Evolutionary conservation across 2,329 filamentous ascomycete species (phyloP).

Genomic region (Neurospora crassa): DNA sequence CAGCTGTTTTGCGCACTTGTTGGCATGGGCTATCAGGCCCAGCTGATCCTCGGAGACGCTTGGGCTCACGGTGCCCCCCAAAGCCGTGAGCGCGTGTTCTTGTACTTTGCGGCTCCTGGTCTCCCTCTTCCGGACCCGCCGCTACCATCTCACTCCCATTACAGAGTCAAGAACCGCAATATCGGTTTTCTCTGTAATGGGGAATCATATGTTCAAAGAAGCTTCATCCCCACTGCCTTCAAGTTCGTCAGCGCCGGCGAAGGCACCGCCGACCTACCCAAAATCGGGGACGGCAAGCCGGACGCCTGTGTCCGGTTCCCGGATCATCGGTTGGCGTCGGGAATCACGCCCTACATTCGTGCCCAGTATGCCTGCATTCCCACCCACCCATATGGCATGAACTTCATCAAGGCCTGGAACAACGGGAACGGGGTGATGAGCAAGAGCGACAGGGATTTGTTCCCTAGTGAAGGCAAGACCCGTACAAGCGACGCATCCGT

Average conservation of each 20-base stretch:
- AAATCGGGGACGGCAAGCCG: constrained; percentile 49
- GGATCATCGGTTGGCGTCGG: constrained; percentile 51
- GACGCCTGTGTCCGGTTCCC: constrained; percentile 56
- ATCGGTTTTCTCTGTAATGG: constrained; percentile 54
- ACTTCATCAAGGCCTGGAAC: constrained; percentile 36
- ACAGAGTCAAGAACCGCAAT: constrained; percentile 21
- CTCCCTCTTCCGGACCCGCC: constrained; percentile 46
- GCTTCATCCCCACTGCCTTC: constrained; percentile 48
- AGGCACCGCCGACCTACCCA: constrained; percentile 51
- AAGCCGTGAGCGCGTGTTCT: constrained; percentile 56
- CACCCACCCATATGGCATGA: constrained; percentile 43
- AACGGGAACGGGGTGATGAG: constrained; percentile 29
- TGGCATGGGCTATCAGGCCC: constrained; percentile 66
- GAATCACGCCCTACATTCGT: constrained; percentile 30
- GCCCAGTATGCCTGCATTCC: constrained; percentile 50
- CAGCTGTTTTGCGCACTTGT: constrained; percentile 66
- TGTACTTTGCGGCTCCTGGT: constrained; percentile 61
- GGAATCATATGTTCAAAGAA: constrained; percentile 46
- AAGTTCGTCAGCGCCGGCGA: constrained; percentile 41
- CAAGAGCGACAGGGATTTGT: constrained; percentile 29
- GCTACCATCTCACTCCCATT: constrained; percentile 53
- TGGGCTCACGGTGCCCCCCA: constrained; percentile 62
- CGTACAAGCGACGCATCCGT: constrained; percentile 24
- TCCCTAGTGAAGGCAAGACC: constrained; percentile 21
- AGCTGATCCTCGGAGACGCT: constrained; percentile 58